phyloP scores from a whole-genome alignment of 192 early-diverging fungal genomes.

The Coemansia sp. region DNA sequence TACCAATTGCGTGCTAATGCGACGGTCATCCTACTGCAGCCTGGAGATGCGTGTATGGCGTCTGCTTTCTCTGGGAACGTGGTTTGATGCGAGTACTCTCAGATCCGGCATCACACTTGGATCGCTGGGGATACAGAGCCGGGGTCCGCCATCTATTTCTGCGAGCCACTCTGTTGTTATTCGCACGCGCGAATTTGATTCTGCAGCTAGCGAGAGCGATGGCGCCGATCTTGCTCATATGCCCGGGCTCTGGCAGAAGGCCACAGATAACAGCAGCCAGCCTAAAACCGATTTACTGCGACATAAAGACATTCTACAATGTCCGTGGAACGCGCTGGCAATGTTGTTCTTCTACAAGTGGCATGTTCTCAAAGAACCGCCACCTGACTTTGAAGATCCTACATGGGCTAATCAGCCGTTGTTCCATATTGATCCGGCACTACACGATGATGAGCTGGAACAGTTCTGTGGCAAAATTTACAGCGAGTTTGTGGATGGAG shows the following conservation, averaged over 20 bases:
- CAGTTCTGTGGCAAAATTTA: slow-evolving; percentile 31
- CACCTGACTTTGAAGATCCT: slow-evolving; percentile 35
- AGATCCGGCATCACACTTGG: slow-evolving; percentile 35
- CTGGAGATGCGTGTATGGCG: slow-evolving; percentile 50
- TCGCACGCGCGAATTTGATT: not conserved
- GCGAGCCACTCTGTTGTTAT: slow-evolving; percentile 14
- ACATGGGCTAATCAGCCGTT: slow-evolving; percentile 37
- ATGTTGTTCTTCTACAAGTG: slow-evolving; percentile 46
- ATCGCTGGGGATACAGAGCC: slow-evolving; percentile 24
- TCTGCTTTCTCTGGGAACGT: slow-evolving; percentile 36
- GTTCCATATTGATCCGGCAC: slow-evolving; percentile 21
- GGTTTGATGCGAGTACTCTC: slow-evolving; percentile 32
- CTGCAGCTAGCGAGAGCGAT: not conserved
- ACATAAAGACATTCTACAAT: slow-evolving; percentile 25
- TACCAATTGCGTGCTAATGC: slow-evolving; percentile 43
- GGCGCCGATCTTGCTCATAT: not conserved
- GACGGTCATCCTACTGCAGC: slow-evolving; percentile 45
- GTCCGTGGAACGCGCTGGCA: slow-evolving; percentile 51
- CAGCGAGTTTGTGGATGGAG: slow-evolving; percentile 20
- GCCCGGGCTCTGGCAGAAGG: not conserved
- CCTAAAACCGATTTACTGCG: slow-evolving; percentile 28
- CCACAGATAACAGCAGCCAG: slow-evolving; percentile 6
- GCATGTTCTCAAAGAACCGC: slow-evolving; percentile 43
- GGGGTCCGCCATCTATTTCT: not conserved
- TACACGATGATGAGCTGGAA: slow-evolving; percentile 19